Conservation (phyloP, 345 rosid genomes). For the Noccaea bulbosa region DNA sequence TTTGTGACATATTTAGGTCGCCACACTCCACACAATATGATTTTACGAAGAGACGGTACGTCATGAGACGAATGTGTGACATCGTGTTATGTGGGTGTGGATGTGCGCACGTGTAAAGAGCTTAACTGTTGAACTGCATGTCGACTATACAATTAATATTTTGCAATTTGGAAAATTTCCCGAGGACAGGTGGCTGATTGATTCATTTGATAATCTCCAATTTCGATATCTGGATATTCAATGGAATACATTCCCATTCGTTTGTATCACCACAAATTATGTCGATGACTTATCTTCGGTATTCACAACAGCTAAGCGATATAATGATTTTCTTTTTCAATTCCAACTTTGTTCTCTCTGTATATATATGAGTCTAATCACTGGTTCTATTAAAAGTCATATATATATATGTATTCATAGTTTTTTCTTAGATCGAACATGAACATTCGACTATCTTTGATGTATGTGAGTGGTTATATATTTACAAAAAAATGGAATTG, state of each 20-base stretch:
- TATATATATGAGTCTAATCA: background rate
- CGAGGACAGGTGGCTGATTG: slow-evolving; percentile 34
- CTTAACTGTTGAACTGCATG: slow-evolving; percentile 10
- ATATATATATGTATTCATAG: background rate
- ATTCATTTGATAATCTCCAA: slow-evolving; percentile 1
- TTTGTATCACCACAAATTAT: slow-evolving; percentile 21
- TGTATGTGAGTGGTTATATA: background rate
- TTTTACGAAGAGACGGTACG: background rate
- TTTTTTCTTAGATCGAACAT: background rate
- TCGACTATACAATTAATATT: slow-evolving; percentile 18
- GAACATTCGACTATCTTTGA: background rate
- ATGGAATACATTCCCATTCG: slow-evolving; percentile 21
- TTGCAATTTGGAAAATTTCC: slow-evolving; percentile 1
- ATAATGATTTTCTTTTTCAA: slow-evolving; percentile 8
- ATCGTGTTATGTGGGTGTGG: slow-evolving; percentile 17
- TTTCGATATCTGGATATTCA: background rate
- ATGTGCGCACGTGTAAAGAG: slow-evolving; percentile 9
- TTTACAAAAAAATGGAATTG: background rate
- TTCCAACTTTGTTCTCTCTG: background rate
- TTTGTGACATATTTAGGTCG: slow-evolving; percentile 6
- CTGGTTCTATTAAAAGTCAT: background rate
- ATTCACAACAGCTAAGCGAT: slow-evolving; percentile 37
- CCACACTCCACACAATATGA: slow-evolving; percentile 8
- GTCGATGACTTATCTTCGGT: slow-evolving; percentile 30
- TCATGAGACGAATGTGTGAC: slow-evolving; percentile 31